These are phyloP conservation scores for Opeltia flavorubescens DNA, from an alignment of 495 filamentous ascomycete species.

Conservation along the genomic window DNA sequence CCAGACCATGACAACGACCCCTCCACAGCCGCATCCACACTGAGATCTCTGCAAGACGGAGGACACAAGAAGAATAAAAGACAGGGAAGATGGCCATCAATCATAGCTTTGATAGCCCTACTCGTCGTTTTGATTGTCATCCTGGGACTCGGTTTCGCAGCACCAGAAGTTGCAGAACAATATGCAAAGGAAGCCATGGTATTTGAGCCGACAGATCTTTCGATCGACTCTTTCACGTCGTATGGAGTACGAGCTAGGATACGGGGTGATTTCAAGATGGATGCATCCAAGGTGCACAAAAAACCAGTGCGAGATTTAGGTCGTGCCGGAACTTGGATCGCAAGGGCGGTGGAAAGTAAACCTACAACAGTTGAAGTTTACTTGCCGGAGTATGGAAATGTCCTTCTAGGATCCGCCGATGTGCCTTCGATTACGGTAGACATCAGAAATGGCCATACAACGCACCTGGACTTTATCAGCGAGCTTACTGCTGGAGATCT, in stretches of 20 bases:
- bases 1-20: constrained; percentile 23
- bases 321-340: constrained; percentile 68
- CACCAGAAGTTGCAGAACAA: constrained; percentile 63
- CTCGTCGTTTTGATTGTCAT: constrained; percentile 32
- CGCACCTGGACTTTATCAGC: constrained; percentile 60
- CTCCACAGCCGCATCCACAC: constrained; percentile 16
- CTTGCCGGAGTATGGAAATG: constrained; percentile 68
- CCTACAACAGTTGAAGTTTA: constrained; percentile 60
- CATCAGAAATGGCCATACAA: constrained; percentile 63
- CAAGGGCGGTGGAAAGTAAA: constrained; percentile 52
- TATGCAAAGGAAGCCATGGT: constrained; percentile 74
- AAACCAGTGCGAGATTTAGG: constrained; percentile 59
- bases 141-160: constrained; percentile 57
- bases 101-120: constrained; percentile 38
- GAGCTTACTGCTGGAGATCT: constrained; percentile 62
- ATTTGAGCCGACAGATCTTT: constrained; percentile 65
- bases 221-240: constrained; percentile 67
- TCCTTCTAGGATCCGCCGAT: constrained; percentile 60
- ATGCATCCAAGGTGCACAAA: constrained; percentile 58
- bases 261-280: constrained; percentile 64
- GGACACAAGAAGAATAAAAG: constrained; percentile 17
- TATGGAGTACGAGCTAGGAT: constrained; percentile 65
- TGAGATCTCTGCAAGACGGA: constrained; percentile 16
- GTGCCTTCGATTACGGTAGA: constrained; percentile 60
- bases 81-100: constrained; percentile 38